Conservation (phyloP, 352 stramenopile genomes). For the Globisporangium echinulatum region DNA sequence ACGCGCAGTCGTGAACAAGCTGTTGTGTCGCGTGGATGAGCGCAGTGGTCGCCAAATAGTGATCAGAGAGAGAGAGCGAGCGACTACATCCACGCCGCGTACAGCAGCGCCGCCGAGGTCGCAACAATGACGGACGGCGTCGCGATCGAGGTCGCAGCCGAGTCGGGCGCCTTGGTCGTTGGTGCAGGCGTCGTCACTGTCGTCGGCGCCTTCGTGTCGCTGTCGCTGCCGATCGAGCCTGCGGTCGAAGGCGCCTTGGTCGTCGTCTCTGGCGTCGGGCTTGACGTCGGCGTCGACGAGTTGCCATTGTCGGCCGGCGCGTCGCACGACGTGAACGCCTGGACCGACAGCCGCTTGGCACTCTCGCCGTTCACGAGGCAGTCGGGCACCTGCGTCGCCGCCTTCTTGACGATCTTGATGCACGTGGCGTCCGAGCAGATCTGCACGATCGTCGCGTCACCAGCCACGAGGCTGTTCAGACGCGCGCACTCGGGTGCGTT, state of each 20-base stretch:
- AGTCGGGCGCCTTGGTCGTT: conserved; percentile 1
- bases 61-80: background rate
- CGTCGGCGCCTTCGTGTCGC: background rate
- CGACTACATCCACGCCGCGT: conserved; percentile 9
- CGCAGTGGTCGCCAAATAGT: background rate
- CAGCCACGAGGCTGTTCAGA: conserved; percentile 12
- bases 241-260: background rate
- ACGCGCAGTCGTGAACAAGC: too few relatives aligned
- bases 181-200: conserved; percentile 3
- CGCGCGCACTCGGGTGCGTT: conserved; percentile 9
- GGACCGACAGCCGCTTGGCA: conserved; percentile 8
- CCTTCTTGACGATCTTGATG: conserved; percentile 12
- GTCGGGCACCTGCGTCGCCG: conserved; percentile 5
- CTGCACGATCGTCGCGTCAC: conserved; percentile 9
- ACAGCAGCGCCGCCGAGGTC: conserved; percentile 6
- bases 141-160: background rate
- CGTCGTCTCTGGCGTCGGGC: background rate
- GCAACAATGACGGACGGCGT: conserved; percentile 3
- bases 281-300: background rate
- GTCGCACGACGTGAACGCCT: conserved; percentile 9
- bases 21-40: too few relatives aligned
- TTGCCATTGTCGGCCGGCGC: background rate
- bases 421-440: conserved; percentile 10
- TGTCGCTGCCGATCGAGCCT: background rate
- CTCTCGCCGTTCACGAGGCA: conserved; percentile 9